Base-by-base conservation (phyloP, 345 rosid species). In the Syzygium oleosum region DNA sequence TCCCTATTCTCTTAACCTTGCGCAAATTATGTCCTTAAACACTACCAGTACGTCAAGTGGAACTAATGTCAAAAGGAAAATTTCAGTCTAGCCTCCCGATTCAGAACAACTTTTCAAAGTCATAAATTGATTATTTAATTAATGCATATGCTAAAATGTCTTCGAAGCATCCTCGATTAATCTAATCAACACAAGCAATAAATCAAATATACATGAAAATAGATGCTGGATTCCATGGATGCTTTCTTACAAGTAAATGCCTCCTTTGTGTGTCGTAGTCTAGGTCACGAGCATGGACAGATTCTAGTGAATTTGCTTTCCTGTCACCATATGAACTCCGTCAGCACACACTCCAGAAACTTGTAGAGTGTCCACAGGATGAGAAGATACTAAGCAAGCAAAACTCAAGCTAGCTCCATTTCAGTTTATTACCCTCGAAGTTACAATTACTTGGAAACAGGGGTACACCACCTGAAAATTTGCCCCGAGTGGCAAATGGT, bases 261-360 rank as follows among this genome's bases (percentile, higher is more conserved):
- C 92, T 92, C 90, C 93, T 94, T 90, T 89, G 94, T 51, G 91
- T 89, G 90, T 94, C 93, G 90, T 93, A 97, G 83, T 96, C 96
- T 83, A 95, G 90, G 87, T 92, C 90, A 51, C 91, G 96, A 43
- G 94, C 93, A 91, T 94, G 98, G 54, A 93, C 90, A 88, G 90
- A 90, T 63, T 94, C 97, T 55, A 97, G 92, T 63, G 97, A 93
- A 89, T 90, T 94, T 87, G 94, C 90, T 91, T 94, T 96, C 94
- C 99, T 96, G 95, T 34, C 86, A 88, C 78, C 43, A 86, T 25
- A 84, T 29, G 55, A 58, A 52, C 16, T 49, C 79, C 55, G 85
- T 85, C 80, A 85, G 80, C 63, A 58, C 52, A 12, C 46, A 52
- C 14, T 63, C 43, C 78, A 86, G 83, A 86, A 86, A 86, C 83